phyloP scores from a whole-genome alignment of 371 early-diverging fungal genomes.

The Batrachochytrium dendrobatidis region DNA sequence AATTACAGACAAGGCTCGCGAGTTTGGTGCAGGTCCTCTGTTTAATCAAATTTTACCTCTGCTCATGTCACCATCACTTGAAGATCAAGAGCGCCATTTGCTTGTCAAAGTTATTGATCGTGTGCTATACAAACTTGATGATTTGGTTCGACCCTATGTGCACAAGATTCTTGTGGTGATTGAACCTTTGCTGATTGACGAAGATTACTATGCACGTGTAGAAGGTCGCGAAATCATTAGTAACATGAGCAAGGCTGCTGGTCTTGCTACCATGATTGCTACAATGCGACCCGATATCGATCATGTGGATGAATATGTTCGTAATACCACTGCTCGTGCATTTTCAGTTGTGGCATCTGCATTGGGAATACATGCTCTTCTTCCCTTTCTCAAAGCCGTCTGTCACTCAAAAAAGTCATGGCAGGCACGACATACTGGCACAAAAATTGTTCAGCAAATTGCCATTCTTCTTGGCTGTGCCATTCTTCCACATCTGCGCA shows the following conservation, averaged over 20 bases:
- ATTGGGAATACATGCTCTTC: conserved; percentile 86
- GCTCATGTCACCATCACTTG: conserved; percentile 92
- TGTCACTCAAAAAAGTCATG: conserved; percentile 92
- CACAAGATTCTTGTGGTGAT: conserved; percentile 97
- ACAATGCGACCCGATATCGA: conserved; percentile 98
- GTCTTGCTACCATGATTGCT: conserved; percentile 95
- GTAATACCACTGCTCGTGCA: conserved; percentile 96
- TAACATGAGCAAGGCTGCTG: conserved; percentile 95
- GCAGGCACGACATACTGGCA: conserved; percentile 98
- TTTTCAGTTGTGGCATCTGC: conserved; percentile 96
- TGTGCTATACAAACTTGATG: conserved; percentile 90
- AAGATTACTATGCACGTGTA: conserved; percentile 94
- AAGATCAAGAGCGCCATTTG: conserved; percentile 97
- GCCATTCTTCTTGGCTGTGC: conserved; percentile 92
- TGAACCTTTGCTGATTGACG: conserved; percentile 94
- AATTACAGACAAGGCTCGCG: conserved; percentile 92
- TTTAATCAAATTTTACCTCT: conserved; percentile 94
- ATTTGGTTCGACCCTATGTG: conserved; percentile 90
- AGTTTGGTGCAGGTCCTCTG: conserved; percentile 91
- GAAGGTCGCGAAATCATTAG: conserved; percentile 97
- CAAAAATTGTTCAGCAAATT: conserved; percentile 94
- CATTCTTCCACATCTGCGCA: conserved; percentile 87
- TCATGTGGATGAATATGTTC: conserved; percentile 94
- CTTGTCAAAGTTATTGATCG: conserved; percentile 95
- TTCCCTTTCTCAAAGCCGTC: conserved; percentile 95